Conservation (phyloP, 495 filamentous ascomycete species). For the Neurospora sp. region DNA sequence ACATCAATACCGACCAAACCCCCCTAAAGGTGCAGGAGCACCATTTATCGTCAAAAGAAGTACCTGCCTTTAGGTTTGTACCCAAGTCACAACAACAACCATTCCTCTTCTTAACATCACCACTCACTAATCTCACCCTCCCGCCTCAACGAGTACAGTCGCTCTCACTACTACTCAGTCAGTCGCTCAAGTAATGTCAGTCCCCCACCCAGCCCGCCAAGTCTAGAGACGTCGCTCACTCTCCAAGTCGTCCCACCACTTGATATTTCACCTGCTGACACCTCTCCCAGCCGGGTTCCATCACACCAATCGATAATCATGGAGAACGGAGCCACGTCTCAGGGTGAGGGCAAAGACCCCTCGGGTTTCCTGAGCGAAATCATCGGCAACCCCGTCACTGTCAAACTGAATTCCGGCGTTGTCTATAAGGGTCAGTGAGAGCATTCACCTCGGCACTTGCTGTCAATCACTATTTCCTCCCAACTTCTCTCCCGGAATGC, state of each 20-base stretch:
- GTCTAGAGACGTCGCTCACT: neutral
- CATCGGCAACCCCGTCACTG: conserved; percentile 81
- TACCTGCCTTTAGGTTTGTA: neutral
- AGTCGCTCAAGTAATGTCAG: neutral
- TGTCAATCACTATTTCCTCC: neutral
- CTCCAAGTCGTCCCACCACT: neutral
- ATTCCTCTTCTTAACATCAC: neutral
- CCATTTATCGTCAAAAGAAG: neutral
- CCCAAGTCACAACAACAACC: neutral
- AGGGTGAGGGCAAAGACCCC: conserved; percentile 71
- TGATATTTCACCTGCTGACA: neutral
- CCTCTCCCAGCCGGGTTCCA: neutral
- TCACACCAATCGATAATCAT: conserved; percentile 30
- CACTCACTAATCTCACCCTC: neutral
- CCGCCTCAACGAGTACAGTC: neutral
- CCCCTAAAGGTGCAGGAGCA: neutral
- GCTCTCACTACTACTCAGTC: neutral
- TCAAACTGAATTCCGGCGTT: conserved; percentile 92
- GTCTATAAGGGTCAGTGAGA: conserved; percentile 73
- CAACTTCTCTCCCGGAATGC: neutral
- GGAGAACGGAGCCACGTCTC: conserved; percentile 59
- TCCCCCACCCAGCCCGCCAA: neutral
- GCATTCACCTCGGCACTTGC: neutral
- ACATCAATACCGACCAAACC: neutral
- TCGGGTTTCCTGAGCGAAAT: conserved; percentile 86